Base-by-base conservation (phyloP, 176 grass and related monocot genomes). In the Bolboschoenus planiculmis region DNA sequence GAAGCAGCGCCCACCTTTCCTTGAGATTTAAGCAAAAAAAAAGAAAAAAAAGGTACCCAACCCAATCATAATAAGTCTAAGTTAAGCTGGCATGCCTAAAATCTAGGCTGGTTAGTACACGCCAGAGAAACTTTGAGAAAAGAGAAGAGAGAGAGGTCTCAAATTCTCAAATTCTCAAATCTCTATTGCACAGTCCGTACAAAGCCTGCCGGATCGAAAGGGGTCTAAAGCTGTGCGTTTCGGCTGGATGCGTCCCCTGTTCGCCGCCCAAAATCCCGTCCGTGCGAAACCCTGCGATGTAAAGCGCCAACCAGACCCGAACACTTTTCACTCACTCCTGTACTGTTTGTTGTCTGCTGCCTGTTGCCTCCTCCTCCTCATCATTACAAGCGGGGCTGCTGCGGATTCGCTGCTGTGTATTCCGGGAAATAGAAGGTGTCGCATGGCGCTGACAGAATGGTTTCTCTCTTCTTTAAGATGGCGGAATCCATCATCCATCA, bases 171-270 rank as follows among this genome's bases (percentile, higher is more conserved):
- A 2, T 15, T 48, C 8, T 48, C 5, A 47, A 8, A 47, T 53
- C 0, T 18, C 14, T 53, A 16, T 53, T 53, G 1, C 18, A 53
- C 62, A 75, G 61, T 64, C 83, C 13, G 35, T 39, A 85, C 77
- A 89, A 74, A 79, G 43, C 36, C 5, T 93, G 86, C 89, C 84
- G 29, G 88, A 85, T 43, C 36, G 63, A 23, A 1, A 81, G 86
- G 86, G 40, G 67, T 73, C 77, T 80, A 79, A 61, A 39, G 68
- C 81, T 34, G 84, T 36, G 26, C 84, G 39, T 42, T 23, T 18
- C 0, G 74, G 84, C 43, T 68, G 55, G 53, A 59, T 80, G 71
- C 81, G 79, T 94, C 87, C 86, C 44, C 82, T 68, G 47, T 1
- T 39, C 24, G 21, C 91, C 79, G 87, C 63, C 82, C 89, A 78